Evolutionary conservation across 768 basidiomycete species (phyloP), one percentile per base, ranked within the genome.

Genomic region (Suillus spraguei): DNA sequence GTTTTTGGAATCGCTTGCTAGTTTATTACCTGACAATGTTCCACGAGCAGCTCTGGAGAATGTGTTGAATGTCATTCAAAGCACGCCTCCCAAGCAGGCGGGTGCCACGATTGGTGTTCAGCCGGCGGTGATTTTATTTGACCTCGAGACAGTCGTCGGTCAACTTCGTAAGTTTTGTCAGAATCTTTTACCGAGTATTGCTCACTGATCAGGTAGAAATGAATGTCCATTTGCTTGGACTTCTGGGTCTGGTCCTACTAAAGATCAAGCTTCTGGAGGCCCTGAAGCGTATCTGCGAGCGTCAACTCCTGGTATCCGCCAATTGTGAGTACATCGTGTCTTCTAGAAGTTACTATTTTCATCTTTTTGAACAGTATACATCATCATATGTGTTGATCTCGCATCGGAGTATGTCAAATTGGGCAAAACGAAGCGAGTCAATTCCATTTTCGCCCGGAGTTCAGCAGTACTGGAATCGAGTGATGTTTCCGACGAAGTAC

Each of bases 341-440:
- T 59, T 36, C 10, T 1, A 39, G 24, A 41, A 20, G 58, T 68
- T 22, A 58, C 41, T 24, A 17, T 6, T 24, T 16, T 54, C 6
- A 32, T 17, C 36, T 42, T 49, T 10, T 3, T 63, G 39, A 17
- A 38, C 66, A 92, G 90, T 80, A 14, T 93, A 87, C 71, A 79
- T 91, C 22, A 74, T 74, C 1, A 77, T 85, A 2, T 95, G 91
- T 3, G 77, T 88, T 1, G 85, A 89, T 49, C 82, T 97, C 7
- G 95, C 91, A 0, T 82, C 87, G 61, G 93, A 95, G 71, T 95
- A 95, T 68, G 78, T 87, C 52, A 84, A 82, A 41, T 81, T 98
- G 1, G 95, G 96, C 4, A 92, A 90, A 72, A 75, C 78, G 2
- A 84, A 84, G 59, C 84, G 89, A 42, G 94, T 95, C 0, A 80